These are phyloP conservation scores for Umbelopsis sp. DNA, from an alignment of 371 early-diverging fungal genomes.

Conservation along the genomic window DNA sequence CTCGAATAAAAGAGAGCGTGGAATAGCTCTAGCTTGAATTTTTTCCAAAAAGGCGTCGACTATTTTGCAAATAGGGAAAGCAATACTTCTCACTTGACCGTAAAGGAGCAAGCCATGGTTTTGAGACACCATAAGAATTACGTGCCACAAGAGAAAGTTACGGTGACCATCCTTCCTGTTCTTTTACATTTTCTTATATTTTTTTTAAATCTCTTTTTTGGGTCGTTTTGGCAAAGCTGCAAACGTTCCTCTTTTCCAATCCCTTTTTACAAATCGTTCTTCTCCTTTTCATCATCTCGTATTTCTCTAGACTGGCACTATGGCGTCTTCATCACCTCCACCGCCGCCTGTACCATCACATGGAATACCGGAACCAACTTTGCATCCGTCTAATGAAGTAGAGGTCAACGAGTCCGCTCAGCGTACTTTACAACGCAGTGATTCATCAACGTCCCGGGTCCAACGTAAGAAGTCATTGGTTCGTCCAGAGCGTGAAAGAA, in stretches of 20 bases:
- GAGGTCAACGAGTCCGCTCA: not conserved
- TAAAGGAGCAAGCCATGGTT: conserved; percentile 18
- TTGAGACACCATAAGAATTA: conserved; percentile 19
- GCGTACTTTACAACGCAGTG: conserved; percentile 2
- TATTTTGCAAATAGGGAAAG: conserved; percentile 13
- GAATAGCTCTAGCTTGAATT: not conserved
- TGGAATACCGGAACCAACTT: not conserved
- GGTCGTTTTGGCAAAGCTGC: not conserved
- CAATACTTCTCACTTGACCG: conserved; percentile 18
- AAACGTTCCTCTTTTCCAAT: not conserved
- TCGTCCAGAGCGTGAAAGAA: conserved; percentile 16
- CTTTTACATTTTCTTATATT: not conserved
- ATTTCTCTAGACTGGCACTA: not conserved
- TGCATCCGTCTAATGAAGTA: not conserved
- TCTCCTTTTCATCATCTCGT: not conserved
- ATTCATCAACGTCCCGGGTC: not conserved
- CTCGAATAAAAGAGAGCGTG: too few species aligned
- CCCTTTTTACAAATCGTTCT: not conserved
- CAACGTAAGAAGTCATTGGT: conserved; percentile 18
- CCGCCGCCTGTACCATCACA: not conserved
- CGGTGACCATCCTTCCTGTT: not conserved
- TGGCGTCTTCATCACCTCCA: conserved; percentile 2
- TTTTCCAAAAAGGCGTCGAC: conserved; percentile 9
- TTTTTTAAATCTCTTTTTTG: not conserved
- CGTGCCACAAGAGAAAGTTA: not conserved